Conservation (phyloP, 768 basidiomycete genomes). For the Leccinum disarticulatum region DNA sequence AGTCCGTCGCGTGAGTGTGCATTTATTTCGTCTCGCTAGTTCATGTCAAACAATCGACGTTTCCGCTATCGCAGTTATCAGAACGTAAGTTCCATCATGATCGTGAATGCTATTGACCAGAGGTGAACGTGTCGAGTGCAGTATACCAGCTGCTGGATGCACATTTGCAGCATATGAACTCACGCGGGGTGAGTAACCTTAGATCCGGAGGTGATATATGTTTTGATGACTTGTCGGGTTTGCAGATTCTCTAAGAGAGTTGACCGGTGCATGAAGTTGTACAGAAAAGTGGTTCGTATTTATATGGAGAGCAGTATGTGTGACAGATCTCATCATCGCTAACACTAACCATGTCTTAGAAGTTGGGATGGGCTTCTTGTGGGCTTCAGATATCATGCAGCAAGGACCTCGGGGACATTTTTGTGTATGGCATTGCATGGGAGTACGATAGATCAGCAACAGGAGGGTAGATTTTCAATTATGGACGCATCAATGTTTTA, state of each 20-base stretch:
- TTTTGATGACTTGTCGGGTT: background rate
- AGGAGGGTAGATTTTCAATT: background rate
- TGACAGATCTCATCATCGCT: background rate
- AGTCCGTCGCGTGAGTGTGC: constrained; percentile 68
- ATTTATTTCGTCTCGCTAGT: background rate
- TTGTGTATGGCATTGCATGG: background rate
- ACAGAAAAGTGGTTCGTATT: background rate
- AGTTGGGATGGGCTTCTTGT: background rate
- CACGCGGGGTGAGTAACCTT: constrained; percentile 55
- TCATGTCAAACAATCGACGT: background rate
- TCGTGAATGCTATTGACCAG: background rate
- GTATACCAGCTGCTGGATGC: constrained; percentile 88
- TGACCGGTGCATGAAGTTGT: constrained; percentile 19
- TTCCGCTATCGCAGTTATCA: constrained; percentile 44
- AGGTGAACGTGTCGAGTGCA: constrained; percentile 25
- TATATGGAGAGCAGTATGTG: background rate
- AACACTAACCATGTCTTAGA: background rate
- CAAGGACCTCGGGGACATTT: background rate
- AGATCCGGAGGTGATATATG: background rate
- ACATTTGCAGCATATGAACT: constrained; percentile 91
- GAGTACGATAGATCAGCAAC: background rate
- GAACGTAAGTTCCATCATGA: constrained; percentile 45
- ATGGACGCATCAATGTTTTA: no score
- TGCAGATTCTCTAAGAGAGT: constrained; percentile 27
- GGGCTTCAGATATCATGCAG: background rate